Conservation (phyloP, 2,329 filamentous ascomycete species). For the Leptodontidium sp. region DNA sequence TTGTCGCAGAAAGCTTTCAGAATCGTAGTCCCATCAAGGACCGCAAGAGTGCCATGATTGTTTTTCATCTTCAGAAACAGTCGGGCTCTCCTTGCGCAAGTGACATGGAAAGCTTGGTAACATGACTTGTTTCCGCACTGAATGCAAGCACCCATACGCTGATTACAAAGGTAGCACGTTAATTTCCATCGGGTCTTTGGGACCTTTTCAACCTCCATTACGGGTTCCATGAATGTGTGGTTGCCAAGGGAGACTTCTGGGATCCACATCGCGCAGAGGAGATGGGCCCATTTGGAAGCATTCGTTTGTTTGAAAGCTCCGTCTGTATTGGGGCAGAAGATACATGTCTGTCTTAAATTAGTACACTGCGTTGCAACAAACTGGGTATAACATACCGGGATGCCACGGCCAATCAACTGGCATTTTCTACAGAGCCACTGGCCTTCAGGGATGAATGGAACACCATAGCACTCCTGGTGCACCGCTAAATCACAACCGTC, state of each 20-base stretch:
- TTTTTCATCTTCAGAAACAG: constrained; percentile 98
- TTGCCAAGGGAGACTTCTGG: constrained; percentile 96
- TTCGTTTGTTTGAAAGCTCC: constrained; percentile 99
- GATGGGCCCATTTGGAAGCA: constrained; percentile 93
- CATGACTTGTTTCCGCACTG: constrained; percentile 98
- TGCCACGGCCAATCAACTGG: constrained; percentile 90
- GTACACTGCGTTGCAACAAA: constrained; percentile 8
- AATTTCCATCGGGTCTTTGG: constrained; percentile 94
- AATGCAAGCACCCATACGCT: constrained; percentile 97
- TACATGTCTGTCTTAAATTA: constrained; percentile 72
- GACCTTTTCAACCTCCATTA: constrained; percentile 97
- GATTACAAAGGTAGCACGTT: constrained; percentile 94
- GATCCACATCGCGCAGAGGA: constrained; percentile 98
- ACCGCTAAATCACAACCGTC: constrained; percentile 97
- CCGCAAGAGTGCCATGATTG: constrained; percentile 77
- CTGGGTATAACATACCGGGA: constrained; percentile 67
- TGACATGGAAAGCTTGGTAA: constrained; percentile 97
- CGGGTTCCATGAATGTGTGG: constrained; percentile 96
- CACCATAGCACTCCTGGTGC: constrained; percentile 98
- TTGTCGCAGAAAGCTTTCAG: constrained; percentile 96
- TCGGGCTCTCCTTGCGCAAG: constrained; percentile 86
- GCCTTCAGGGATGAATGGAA: constrained; percentile 97
- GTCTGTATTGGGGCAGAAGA: constrained; percentile 97
- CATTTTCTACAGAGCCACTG: constrained; percentile 99
- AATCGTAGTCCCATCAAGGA: constrained; percentile 80